Evolutionary conservation across 306 rosid genomes (phyloP), one percentile per base, ranked within the genome.

Genomic region (Begonia loranthoides): DNA sequence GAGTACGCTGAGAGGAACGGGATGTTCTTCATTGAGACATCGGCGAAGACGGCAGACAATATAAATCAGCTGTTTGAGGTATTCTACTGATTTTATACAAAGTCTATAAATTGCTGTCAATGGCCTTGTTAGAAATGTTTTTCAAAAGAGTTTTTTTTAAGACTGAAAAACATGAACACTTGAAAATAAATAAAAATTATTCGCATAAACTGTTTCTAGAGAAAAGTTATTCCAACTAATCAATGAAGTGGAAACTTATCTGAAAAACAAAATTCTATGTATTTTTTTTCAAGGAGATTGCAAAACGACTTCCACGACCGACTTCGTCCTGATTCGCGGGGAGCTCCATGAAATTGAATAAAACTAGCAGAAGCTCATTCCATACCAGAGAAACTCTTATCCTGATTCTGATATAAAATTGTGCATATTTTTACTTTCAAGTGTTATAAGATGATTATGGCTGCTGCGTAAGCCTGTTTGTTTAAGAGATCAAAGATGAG

Each of bases 11-110:
- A 92, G 71, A 83, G 80, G 84, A 92, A 83, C 13, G 88, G 93
- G 57, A 83, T 92, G 96, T 86, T 92, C 85, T 92, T 80, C 47
- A 92, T 86, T n/a, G 99, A 92, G 84, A 86, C 99, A 56, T 92
- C 99, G 41, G 99, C 99, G 45, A 92, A 86, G 80, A 92, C 99
- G 7, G 99, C 99, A 9, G 96, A 92, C 69, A 92, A 92, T 61
- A 86, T 92, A 51, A 92, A 86, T 63, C 87, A 86, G 71, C 83
- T 92, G 62, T 92, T 92, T 65, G 94, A 86, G 99, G 99, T 92
- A 83, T 51, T 58, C 62, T 63, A 15, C 58, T 55, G 52, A 15
- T 43, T 17, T 66, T 45, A 15, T 17, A 1, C 3, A 28, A 28
- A 28, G 36, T 28, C 36, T 28, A 4, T 28, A 28, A 7, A 28